phyloP scores from a whole-genome alignment of 1,139 yeast genomes.

The Debaryomyces nepalensis region DNA sequence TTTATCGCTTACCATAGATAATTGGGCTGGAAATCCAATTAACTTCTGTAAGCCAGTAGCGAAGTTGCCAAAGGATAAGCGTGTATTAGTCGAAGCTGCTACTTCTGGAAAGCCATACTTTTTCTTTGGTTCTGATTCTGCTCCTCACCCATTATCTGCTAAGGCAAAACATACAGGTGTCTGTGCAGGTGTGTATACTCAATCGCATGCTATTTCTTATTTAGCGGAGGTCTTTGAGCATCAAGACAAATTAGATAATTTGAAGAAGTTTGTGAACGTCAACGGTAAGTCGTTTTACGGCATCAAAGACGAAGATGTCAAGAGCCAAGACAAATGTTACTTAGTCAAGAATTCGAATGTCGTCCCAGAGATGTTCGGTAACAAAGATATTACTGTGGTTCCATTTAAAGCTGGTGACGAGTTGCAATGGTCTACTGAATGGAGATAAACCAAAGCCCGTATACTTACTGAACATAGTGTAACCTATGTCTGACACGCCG shows the following conservation, averaged over 20 bases:
- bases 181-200: conserved; percentile 97
- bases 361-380: conserved; percentile 64
- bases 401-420: conserved; percentile 90
- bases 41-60: conserved; percentile 98
- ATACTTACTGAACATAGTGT: background rate
- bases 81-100: conserved; percentile 84
- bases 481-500: background rate
- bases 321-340: conserved; percentile 51
- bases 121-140: conserved; percentile 96
- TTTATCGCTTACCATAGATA: conserved; percentile 81
- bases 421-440: conserved; percentile 75
- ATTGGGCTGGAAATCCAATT: conserved; percentile 96
- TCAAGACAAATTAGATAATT: conserved; percentile 61
- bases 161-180: conserved; percentile 82
- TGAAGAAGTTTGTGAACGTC: conserved; percentile 75
- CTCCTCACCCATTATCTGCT: conserved; percentile 87
- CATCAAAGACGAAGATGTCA: conserved; percentile 46
- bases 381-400: conserved; percentile 61
- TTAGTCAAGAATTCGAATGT: conserved; percentile 53
- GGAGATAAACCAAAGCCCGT: conserved; percentile 47
- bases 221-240: conserved; percentile 85
- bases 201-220: conserved; percentile 78
- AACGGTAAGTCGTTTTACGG: conserved; percentile 75
- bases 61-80: conserved; percentile 81
- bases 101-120: conserved; percentile 91